Evolutionary conservation across 2,329 filamentous ascomycete genomes (phyloP).

Genomic region (Colletotrichum liriopes): DNA sequence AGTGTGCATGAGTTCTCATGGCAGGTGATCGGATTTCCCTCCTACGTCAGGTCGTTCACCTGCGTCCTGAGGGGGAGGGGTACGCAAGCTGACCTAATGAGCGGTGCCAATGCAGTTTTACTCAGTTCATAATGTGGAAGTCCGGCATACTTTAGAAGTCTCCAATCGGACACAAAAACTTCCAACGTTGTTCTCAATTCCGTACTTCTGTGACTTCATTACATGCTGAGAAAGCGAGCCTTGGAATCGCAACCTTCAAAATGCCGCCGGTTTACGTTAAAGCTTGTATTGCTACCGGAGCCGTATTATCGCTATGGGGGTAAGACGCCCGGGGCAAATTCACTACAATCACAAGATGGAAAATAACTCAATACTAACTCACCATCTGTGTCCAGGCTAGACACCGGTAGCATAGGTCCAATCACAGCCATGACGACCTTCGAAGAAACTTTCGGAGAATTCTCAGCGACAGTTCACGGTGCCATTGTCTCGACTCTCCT

Average conservation of each 20-base stretch:
- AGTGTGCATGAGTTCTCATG: too few species aligned
- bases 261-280: constrained; percentile 27
- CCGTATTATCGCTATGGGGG: constrained; percentile 16
- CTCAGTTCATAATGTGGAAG: too few species aligned
- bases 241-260: neutral
- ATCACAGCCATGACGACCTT: constrained; percentile 72
- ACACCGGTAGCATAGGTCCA: constrained; percentile 71
- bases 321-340: neutral
- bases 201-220: neutral
- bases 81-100: too few species aligned
- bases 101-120: too few species aligned
- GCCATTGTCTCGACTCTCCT: constrained; percentile 73
- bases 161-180: too few species aligned
- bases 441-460: constrained; percentile 63
- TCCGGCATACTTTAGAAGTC: too few species aligned
- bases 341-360: neutral
- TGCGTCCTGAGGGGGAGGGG: too few species aligned
- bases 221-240: neutral
- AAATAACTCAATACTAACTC: neutral
- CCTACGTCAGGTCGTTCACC: too few species aligned
- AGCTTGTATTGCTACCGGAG: constrained; percentile 17
- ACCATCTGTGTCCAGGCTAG: constrained; percentile 34
- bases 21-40: too few species aligned
- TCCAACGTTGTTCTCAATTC: too few species aligned
- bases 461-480: constrained; percentile 70